These are phyloP conservation scores for Sambucus nigra DNA, from an alignment of 129 eudicot species.

Conservation along the genomic window DNA sequence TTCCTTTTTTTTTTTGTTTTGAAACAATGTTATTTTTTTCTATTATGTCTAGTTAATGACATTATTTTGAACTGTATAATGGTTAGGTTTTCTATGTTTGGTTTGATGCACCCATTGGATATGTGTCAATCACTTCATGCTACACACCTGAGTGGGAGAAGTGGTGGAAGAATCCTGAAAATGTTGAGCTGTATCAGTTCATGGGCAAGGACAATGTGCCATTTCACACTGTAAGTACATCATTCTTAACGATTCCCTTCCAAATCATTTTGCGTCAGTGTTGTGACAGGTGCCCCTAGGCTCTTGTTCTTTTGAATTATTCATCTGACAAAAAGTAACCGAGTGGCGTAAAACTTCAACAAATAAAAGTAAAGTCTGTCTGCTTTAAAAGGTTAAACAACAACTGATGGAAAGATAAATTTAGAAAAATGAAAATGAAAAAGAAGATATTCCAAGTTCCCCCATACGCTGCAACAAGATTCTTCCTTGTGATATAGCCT, in stretches of 20 bases:
- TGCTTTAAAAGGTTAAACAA: too few relatives aligned
- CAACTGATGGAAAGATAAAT: too few relatives aligned
- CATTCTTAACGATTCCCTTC: conserved; percentile 1
- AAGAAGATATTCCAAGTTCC: too few relatives aligned
- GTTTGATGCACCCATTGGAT: conserved; percentile 99
- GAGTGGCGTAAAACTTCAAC: too few relatives aligned
- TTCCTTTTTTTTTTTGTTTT: not conserved
- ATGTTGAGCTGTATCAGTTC: conserved; percentile 91
- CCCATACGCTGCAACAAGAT: too few relatives aligned
- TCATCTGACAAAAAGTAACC: too few relatives aligned
- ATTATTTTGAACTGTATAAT: not conserved
- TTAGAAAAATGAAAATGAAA: too few relatives aligned
- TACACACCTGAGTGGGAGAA: conserved; percentile 93
- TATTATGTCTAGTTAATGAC: not conserved
- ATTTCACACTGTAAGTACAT: conserved; percentile 83
- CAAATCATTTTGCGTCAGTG: too few relatives aligned
- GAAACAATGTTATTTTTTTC: not conserved
- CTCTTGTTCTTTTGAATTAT: too few relatives aligned
- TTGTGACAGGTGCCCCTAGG: too few relatives aligned
- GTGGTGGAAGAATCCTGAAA: conserved; percentile 99
- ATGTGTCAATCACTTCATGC: conserved; percentile 85
- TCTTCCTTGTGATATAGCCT: too few relatives aligned
- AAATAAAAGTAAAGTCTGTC: too few relatives aligned
- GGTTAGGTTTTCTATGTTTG: conserved; percentile 90
- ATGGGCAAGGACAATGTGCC: conserved; percentile 99